A percentile compares a stretch with the other conserved stretches of the same genome.
Conservation (phyloP, 352 stramenopile species). For the Pythium brassicae region DNA sequence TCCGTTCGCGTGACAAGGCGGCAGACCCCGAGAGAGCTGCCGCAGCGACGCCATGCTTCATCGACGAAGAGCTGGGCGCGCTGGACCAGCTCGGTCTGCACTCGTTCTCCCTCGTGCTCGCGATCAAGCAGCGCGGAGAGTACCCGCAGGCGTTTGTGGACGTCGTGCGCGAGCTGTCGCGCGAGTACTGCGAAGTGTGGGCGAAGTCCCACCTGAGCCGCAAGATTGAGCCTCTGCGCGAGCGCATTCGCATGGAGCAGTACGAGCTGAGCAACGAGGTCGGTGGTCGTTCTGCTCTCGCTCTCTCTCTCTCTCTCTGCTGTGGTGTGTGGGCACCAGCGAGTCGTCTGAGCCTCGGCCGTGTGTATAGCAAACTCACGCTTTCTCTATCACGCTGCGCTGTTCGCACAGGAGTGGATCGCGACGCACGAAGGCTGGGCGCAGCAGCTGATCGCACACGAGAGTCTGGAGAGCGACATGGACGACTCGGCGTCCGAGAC, state of each 20-base stretch:
- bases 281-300: not conserved
- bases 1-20: not conserved
- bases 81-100: conserved; percentile 40
- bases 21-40: conserved; percentile 2
- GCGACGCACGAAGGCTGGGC: conserved; percentile 66
- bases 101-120: conserved; percentile 48
- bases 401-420: conserved; percentile 47
- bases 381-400: not conserved
- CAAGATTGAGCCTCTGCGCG: conserved; percentile 64
- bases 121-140: conserved; percentile 33
- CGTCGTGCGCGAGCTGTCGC: conserved; percentile 46
- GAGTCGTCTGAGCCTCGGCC: too few species aligned
- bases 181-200: conserved; percentile 70
- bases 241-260: conserved; percentile 58
- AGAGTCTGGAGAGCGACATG: conserved; percentile 29
- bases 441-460: conserved; percentile 58
- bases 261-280: conserved; percentile 80
- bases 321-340: too few species aligned
- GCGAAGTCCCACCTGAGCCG: conserved; percentile 42
- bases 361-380: not conserved
- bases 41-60: conserved; percentile 23
- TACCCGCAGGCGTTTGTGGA: conserved; percentile 51
- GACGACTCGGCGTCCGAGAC: conserved; percentile 37
- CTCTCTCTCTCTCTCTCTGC: too few species aligned
- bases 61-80: conserved; percentile 54